These are phyloP conservation scores for Westerdykella ornata DNA, from an alignment of 2,329 filamentous ascomycete genomes.

Conservation along the genomic window DNA sequence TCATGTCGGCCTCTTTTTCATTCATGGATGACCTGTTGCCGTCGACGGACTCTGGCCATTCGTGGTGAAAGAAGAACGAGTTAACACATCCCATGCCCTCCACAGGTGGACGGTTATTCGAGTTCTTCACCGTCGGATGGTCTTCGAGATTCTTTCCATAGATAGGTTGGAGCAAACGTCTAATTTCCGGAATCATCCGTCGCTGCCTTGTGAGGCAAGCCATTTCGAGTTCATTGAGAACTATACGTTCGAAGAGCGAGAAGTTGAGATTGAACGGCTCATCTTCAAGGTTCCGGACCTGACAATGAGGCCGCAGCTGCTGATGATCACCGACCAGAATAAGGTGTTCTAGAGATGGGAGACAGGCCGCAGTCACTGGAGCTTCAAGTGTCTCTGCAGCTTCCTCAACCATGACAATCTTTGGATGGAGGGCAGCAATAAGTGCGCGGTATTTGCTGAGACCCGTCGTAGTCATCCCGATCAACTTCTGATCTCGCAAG, in stretches of 20 bases:
- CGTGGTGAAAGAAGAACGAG: slow-evolving; percentile 58
- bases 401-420: slow-evolving; percentile 68
- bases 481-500: slow-evolving; percentile 48
- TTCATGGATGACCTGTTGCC: slow-evolving; percentile 63
- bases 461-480: slow-evolving; percentile 72
- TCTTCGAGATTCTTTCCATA: slow-evolving; percentile 53
- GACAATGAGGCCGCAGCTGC: slow-evolving; percentile 65
- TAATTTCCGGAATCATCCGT: slow-evolving; percentile 64
- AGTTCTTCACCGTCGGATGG: slow-evolving; percentile 49
- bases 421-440: slow-evolving; percentile 59
- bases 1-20: slow-evolving; percentile 64
- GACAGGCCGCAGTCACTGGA: slow-evolving; percentile 53
- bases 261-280: slow-evolving; percentile 61
- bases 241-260: slow-evolving; percentile 73
- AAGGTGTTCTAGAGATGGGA: slow-evolving; percentile 57
- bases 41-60: slow-evolving; percentile 59
- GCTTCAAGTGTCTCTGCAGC: slow-evolving; percentile 69
- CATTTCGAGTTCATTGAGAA: slow-evolving; percentile 59
- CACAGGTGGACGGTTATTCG: slow-evolving; percentile 44
- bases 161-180: slow-evolving; percentile 55
- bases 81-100: slow-evolving; percentile 57
- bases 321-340: slow-evolving; percentile 73
- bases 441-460: slow-evolving; percentile 72
- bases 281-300: slow-evolving; percentile 53
- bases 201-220: slow-evolving; percentile 62